A percentile compares a stretch with the other conserved stretches of the same genome.
Evolutionary conservation across 176 grass and related monocot species (phyloP).

Genomic region (Carex scoparia): DNA sequence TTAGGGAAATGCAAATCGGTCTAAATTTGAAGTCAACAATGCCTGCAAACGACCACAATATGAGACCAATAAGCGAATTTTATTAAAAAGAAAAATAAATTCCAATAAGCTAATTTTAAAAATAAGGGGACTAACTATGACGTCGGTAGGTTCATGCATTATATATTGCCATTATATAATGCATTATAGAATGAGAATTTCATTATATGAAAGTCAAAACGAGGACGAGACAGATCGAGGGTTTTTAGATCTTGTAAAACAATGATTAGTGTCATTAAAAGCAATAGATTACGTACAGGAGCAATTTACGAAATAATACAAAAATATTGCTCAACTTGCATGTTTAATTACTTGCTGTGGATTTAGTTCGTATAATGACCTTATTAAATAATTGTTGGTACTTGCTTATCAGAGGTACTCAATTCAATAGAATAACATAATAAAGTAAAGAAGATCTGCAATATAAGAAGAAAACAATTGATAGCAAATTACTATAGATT

Average conservation of each 20-base stretch:
- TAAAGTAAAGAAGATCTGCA: neutral
- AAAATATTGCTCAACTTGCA: neutral
- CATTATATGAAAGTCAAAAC: no score
- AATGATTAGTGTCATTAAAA: neutral
- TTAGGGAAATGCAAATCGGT: slow-evolving; percentile 7
- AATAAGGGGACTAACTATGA: neutral
- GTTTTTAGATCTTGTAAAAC: no score
- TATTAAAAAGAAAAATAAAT: neutral
- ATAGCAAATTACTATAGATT: neutral
- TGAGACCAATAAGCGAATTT: neutral
- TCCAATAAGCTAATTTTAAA: neutral
- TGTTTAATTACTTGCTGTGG: neutral
- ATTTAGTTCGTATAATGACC: neutral
- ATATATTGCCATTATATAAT: no score
- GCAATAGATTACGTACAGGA: neutral
- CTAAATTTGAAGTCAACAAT: neutral
- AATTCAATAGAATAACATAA: neutral
- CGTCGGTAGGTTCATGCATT: neutral
- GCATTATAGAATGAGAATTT: no score
- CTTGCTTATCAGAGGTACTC: no score
- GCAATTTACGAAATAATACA: neutral
- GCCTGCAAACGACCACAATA: neutral
- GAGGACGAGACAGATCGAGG: no score
- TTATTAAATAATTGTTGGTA: neutral
- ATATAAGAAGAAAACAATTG: neutral